Conservation (phyloP, 1,284 basidiomycete genomes). For the Coniferiporia sulphurascens region DNA sequence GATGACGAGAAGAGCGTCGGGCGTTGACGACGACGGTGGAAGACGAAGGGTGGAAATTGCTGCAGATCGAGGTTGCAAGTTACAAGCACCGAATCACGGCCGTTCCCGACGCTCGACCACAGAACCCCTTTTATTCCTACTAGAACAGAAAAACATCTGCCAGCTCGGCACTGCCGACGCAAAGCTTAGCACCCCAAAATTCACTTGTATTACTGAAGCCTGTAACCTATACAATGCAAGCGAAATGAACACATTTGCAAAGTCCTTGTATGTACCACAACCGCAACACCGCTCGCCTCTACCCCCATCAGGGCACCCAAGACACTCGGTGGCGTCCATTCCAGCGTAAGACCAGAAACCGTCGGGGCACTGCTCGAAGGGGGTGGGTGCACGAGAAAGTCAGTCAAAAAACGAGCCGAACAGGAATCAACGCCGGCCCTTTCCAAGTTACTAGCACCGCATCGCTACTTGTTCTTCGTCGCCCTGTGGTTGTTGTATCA, state of each 20-base stretch:
- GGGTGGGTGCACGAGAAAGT: too few relatives aligned
- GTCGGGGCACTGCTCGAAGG: too few relatives aligned
- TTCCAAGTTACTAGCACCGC: background rate
- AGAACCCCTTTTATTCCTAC: background rate
- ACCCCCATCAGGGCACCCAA: too few relatives aligned
- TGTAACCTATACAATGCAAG: too few relatives aligned
- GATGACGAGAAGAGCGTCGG: background rate
- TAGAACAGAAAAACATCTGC: background rate
- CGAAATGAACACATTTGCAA: too few relatives aligned
- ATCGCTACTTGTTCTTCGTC: slow-evolving; percentile 32
- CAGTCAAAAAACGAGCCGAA: background rate
- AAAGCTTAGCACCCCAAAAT: too few relatives aligned
- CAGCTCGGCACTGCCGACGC: background rate
- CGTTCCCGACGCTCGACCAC: background rate
- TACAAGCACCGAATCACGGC: background rate
- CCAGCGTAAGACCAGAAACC: background rate
- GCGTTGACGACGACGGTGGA: background rate
- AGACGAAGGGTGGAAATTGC: background rate
- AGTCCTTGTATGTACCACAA: too few relatives aligned
- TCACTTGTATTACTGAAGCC: too few relatives aligned
- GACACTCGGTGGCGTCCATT: too few relatives aligned
- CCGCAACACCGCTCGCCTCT: too few relatives aligned
- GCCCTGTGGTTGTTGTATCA: slow-evolving; percentile 19
- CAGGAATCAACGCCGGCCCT: background rate
- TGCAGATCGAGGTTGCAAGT: background rate